Base-by-base conservation (phyloP, 2,329 filamentous ascomycete species). In the Elsinoe australis region DNA sequence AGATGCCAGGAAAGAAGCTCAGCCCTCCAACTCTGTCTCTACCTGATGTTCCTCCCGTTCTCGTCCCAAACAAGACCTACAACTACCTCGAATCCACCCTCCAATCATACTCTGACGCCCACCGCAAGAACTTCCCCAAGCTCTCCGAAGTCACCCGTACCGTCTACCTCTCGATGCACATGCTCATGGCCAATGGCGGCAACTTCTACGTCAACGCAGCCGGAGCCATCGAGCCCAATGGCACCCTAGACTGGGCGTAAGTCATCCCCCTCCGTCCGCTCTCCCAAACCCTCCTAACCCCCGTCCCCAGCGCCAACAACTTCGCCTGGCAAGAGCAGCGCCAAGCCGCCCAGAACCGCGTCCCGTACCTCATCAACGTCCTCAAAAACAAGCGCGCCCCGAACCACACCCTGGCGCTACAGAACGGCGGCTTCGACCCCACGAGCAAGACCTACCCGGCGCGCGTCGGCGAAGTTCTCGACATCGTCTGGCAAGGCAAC, bases 401-500 rank as follows among this genome's bases (percentile, higher is more conserved):
- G 1, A 62, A 78, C 57, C 78, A 76, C 55, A 64, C 68, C 0
- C 67, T 64, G 0, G 76, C 77, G 0, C 17, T 76, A 0, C 57
- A 58, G 9, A 74, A 78, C 54, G 52, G 63, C 12, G 76, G 75
- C 12, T 78, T 73, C 65, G 78, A 82, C 51, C 75, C 75, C 0
- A 55, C 51, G 0, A 73, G 68, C 0, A 61, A 64, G 8, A 67
- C 71, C 0, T 81, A 72, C 56, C 74, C 78, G 0, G 76, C 73
- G 1, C 65, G 68, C 34, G 56, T 78, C 1, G 77, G 76, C 19
- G 78, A 82, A 56, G 71, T 78, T 0, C 59, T 78, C 3, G 74
- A 77, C 49, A 72, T 76, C 15, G 69, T 79, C 4, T 56, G 51
- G 50, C 52, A 55, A 33, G 59, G 69, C 54, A 71, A 61, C 42